Base-by-base conservation (phyloP, 805 yeast genomes). In the Candida morakotiae region DNA sequence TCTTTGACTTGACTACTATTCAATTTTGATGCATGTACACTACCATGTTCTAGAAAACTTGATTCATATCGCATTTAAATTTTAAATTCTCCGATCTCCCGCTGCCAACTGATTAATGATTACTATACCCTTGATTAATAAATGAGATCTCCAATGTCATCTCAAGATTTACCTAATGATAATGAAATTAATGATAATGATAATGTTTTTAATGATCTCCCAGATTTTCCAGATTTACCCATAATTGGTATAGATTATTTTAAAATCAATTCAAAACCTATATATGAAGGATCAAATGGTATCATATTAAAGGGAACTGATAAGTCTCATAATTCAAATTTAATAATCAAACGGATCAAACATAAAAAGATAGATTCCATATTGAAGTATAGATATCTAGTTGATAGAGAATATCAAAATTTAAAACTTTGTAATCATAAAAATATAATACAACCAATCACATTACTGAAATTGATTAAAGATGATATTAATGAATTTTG, bases 261-360 rank as follows among this genome's bases (percentile, higher is more conserved):
- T 25, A 57, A 49, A 35, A 27, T 49, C 8, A 43, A 52, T 19
- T 51, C 56, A 28, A 52, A 49, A 28, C 67, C 69, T 15, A 43
- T 64, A 18, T 67, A 60, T 43, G 73, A 67, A 43, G 71, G 73
- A 8, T 69, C 69, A 9, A 67, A 67, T 43, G 73, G 73, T 7
- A 45, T 58, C 5, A 49, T 67, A 5, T 48, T 44, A 33, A 63
- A 61, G 38, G 71, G 65, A 10, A 31, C 55, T 2, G 56, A 52
- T 36, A 49, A 49, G 14, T 10, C 39, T 2, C 46, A 44, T 17
- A 47, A 49, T 6, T 28, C 42, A 20, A 39, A 41, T 2, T 45
- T 64, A 13, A 60, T 63, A 13, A 50, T 67, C 31, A 67, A 67
- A 39, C 46, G 51, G 10, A 49, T 65, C 28, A 64, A 64, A 40